These are phyloP conservation scores for Inga leiocalycina DNA, from an alignment of 306 rosid genomes.

Conservation along the genomic window DNA sequence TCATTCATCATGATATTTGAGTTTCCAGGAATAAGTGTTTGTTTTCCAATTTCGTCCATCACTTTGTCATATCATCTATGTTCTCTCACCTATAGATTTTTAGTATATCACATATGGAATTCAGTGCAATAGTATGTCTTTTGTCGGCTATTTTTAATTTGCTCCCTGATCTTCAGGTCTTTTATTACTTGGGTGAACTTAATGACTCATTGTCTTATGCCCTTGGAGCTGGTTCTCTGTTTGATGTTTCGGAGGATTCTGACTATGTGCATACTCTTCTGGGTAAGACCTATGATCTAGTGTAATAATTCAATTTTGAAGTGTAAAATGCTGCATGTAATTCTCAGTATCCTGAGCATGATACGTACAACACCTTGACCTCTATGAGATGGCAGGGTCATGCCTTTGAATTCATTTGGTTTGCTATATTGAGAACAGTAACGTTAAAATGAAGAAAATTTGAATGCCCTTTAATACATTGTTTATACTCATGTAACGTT, in stretches of 20 bases:
- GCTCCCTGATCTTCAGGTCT: slow-evolving; percentile 58
- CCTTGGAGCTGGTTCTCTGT: slow-evolving; percentile 92
- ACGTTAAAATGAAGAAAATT: not conserved
- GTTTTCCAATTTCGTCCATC: slow-evolving; percentile 8
- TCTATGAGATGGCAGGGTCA: slow-evolving; percentile 1
- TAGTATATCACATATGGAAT: not conserved
- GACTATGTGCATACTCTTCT: slow-evolving; percentile 96
- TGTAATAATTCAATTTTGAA: not conserved
- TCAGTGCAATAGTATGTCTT: slow-evolving; percentile 22
- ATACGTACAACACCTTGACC: not conserved
- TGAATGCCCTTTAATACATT: not conserved
- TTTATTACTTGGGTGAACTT: slow-evolving; percentile 94
- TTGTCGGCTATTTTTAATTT: slow-evolving; percentile 18
- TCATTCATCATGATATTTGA: not conserved
- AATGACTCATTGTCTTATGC: slow-evolving; percentile 93
- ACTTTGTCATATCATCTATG: slow-evolving; percentile 4
- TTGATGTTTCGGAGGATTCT: slow-evolving; percentile 92
- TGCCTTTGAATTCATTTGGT: slow-evolving; percentile 12
- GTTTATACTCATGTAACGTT: not conserved
- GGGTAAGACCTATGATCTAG: slow-evolving; percentile 51
- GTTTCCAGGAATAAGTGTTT: not conserved
- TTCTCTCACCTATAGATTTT: not conserved
- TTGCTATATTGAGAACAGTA: not conserved
- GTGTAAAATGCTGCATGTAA: not conserved
- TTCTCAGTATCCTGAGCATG: not conserved